Evolutionary conservation across 257 asterid genomes (phyloP).

Genomic region (Penstemon newberryi): DNA sequence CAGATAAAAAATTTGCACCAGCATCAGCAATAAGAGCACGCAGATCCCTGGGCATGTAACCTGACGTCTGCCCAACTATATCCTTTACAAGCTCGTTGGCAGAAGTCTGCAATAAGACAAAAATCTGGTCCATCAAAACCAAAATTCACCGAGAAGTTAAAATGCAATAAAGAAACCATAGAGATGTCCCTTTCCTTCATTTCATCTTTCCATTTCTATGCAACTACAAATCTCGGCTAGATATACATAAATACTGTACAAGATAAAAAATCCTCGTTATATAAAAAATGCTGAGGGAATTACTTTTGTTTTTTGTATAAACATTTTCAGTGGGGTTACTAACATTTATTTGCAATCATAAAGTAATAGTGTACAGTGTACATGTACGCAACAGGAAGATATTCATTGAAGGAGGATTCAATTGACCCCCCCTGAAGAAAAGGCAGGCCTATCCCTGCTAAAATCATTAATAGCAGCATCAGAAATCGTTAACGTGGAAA

Average conservation of each 20-base stretch:
- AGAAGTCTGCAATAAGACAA: conserved; percentile 53
- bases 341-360: not conserved
- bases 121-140: conserved; percentile 38
- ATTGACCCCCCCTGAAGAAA: not conserved
- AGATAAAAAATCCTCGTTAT: not conserved
- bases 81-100: conserved; percentile 77
- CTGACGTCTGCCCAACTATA: conserved; percentile 94
- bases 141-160: conserved; percentile 27
- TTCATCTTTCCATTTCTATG: conserved; percentile 10
- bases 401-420: no score
- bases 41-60: conserved; percentile 91
- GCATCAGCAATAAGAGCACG: conserved; percentile 88
- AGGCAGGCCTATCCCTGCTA: not conserved
- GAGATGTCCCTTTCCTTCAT: conserved; percentile 11
- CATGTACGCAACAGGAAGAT: not conserved
- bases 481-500: conserved; percentile 10
- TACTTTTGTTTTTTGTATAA: not conserved
- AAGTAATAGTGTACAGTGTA: not conserved
- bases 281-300: no score
- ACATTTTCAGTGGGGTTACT: no score
- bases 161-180: conserved; percentile 17
- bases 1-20: conserved; percentile 64
- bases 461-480: conserved; percentile 1
- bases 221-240: conserved; percentile 8
- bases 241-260: conserved; percentile 1